Base-by-base conservation (phyloP, 2,329 filamentous ascomycete species). In the Alternaria sp. region DNA sequence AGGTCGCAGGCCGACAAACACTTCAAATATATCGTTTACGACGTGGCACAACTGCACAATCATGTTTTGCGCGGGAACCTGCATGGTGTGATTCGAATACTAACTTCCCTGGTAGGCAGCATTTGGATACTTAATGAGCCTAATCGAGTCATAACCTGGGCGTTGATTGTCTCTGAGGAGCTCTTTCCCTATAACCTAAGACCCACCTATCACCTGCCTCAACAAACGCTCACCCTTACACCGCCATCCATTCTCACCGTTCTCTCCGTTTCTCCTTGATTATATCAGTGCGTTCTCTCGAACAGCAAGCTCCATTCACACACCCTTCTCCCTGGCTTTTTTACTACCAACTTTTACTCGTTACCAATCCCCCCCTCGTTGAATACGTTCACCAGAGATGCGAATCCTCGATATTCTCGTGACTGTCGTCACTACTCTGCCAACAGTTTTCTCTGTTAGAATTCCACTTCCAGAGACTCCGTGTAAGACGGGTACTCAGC, bases 361-460 rank as follows among this genome's bases (percentile, higher is more conserved):
- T 12, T 36, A n/a, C 16, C 32, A 27, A 4, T 25, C n/a, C 46
- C 14, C 20, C 14, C 14, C 25, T 36, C 40, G 8, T 25, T 25
- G 12, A 43, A 43, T 25, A 41, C 14, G 16, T 18, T 30, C 25
- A 41, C 34, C 25, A 38, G 53, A 12, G 5, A 68, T 68, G 66
- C 63, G 53, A 50, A 14, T 63, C 30, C 27, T 59, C 27, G 52
- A 59, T 8, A 30, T 57, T 32, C 5, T 59, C 11, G 22, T 51
- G 36, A 36, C 50, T 27, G 41, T 57, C 2, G n/a, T 50, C 9
- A 51, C 55, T 11, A 38, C 28, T 32, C 27, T 62, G 12, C 34
- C 55, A n/a, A 30, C 30, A 30, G 34, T 51, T 1, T 40, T 63
- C n/a, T 57, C 55, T 25, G 36, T 46, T 22, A 43, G 51, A 14